Evolutionary conservation across 768 basidiomycete genomes (phyloP).

Genomic region (Boletus sp.): DNA sequence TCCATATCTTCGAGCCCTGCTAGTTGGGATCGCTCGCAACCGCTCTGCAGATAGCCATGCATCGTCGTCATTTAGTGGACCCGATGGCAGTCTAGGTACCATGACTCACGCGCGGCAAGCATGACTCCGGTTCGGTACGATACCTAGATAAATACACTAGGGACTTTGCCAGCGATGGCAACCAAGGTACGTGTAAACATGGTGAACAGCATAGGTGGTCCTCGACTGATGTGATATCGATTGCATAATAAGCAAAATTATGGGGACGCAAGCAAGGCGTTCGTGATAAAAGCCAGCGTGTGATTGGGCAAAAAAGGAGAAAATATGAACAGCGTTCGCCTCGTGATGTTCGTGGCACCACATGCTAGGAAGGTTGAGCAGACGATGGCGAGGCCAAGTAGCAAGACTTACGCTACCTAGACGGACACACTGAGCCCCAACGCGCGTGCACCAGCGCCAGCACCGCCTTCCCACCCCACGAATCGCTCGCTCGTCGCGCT

Average conservation of each 20-base stretch:
- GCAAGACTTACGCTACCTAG: slow-evolving; percentile 28
- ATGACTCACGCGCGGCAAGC: slow-evolving; percentile 1
- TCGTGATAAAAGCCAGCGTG: background rate
- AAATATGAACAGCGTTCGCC: background rate
- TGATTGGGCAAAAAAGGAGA: background rate
- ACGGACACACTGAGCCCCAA: slow-evolving; percentile 53
- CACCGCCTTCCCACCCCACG: slow-evolving; percentile 73
- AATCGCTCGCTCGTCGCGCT: slow-evolving; percentile 54
- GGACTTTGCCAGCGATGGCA: slow-evolving; percentile 15
- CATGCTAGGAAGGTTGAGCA: slow-evolving; percentile 18
- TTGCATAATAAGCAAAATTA: slow-evolving; percentile 11
- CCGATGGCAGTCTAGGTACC: background rate
- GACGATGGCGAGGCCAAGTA: slow-evolving; percentile 2
- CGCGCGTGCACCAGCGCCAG: slow-evolving; percentile 79
- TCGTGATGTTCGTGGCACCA: background rate
- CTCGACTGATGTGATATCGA: slow-evolving; percentile 20
- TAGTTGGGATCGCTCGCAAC: background rate
- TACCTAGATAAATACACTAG: slow-evolving; percentile 12
- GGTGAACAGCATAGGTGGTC: slow-evolving; percentile 5
- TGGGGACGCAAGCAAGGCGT: background rate
- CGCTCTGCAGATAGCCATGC: background rate
- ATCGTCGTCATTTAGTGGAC: no score
- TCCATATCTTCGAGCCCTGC: background rate
- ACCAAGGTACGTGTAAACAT: slow-evolving; percentile 17
- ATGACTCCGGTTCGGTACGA: background rate